phyloP scores from a whole-genome alignment of 345 rosid genomes.

The Alliaria petiolata region DNA sequence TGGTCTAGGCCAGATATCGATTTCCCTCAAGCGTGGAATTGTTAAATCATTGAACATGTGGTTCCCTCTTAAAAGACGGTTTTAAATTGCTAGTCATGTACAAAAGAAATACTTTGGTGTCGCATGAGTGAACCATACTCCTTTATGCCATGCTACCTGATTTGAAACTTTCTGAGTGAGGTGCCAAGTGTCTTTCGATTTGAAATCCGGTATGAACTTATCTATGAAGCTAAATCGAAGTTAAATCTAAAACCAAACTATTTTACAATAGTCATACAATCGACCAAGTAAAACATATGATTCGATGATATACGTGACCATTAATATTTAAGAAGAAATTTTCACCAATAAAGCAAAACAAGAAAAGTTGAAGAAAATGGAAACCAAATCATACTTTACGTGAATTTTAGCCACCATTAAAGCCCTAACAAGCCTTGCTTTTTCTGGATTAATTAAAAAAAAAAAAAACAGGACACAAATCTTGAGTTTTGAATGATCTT shows the following conservation, averaged over 20 bases:
- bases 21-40: no score
- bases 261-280: background rate
- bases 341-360: conserved; percentile 14
- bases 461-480: background rate
- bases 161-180: no score
- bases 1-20: no score
- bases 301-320: conserved; percentile 3
- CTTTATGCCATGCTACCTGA: no score
- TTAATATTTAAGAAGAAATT: background rate
- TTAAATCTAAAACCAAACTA: background rate
- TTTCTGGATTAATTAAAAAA: background rate
- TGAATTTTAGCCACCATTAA: conserved; percentile 20
- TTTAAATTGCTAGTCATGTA: no score
- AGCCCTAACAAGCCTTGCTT: conserved; percentile 21
- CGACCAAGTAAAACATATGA: background rate
- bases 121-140: no score
- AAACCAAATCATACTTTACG: conserved; percentile 19
- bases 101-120: no score
- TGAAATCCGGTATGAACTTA: no score
- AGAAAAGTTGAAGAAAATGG: conserved; percentile 22
- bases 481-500: conserved; percentile 10
- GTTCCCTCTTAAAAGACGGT: no score
- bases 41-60: no score
- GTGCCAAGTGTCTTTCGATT: no score
- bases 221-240: background rate